Base-by-base conservation (phyloP, 139 green algal species). In the Zygnema circumcarinatum region DNA sequence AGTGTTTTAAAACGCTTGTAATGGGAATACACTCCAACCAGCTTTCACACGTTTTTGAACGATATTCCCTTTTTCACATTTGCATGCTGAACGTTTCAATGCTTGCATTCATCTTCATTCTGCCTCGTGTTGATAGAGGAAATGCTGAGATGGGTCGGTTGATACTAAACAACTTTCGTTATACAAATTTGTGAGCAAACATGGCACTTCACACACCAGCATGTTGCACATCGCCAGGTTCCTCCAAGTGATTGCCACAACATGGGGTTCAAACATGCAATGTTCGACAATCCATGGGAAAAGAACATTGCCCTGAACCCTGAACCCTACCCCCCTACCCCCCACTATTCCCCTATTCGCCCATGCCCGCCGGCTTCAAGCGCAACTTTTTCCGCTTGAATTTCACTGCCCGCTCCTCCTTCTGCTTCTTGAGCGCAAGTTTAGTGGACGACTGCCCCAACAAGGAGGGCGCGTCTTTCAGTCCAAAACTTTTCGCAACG, bases 401-500 rank as follows among this genome's bases (percentile, higher is more conserved):
- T 7, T 41, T 87, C 47, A 81, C 35, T 42, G 35, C 32, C 29
- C 42, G 31, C 33, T 87, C 81, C 32, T 47, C 36, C 54, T 68
- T 79, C 16, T 84, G 2, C 2, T 52, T 38, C 56, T 87, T 84
- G 7, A 87, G 41, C 2, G 53, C 56, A 69, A 52, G 33, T 67
- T 90, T 90, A n/a, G 76, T 87, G 1, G 86, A 86, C 0, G 76
- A 81, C 54, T 83, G 53, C 1, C 86, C 86, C 21, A 90, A 32
- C 38, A 81, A 33, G 0, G 86, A 87, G n/a, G 92, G 92, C 20
- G 91, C 68, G 32, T 95, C 93, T 1, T 87, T 94, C 39, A 98
- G 92, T 0, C 90, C 95, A 88, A 98, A 98, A 41, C 91, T 94
- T 68, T 95, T 90, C 0, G 97, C 97, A 1, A 98, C 92, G 91